Base-by-base conservation (phyloP, 139 green algal genomes). In the Choricystis sp. region DNA sequence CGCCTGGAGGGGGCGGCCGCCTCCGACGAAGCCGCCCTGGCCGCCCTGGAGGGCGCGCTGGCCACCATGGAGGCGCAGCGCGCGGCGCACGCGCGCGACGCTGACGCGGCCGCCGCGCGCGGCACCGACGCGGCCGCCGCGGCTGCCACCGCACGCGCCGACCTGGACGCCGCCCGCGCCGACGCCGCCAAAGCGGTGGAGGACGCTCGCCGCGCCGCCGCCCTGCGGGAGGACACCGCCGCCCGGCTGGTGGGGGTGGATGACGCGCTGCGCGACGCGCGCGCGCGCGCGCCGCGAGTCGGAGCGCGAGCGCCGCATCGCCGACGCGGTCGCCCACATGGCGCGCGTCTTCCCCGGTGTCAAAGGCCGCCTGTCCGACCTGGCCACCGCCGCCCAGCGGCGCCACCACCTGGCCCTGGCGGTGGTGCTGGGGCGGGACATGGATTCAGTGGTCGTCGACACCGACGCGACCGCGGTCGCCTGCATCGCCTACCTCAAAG, bases 371-470 rank as follows among this genome's bases (percentile, higher is more conserved):
- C 69, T 96, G 66, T 81, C 74, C 1, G 80, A 94, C 26, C 78
- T 97, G 64, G 83, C 79, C 31, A 75, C 79, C 49, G 79, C 91
- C 16, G 80, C 75, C 1, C 74, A 91, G 63, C 66, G 71, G 3
- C 79, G 81, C 64, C 96, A 94, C 78, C 81, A 90, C 61, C 61
- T 96, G 61, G 92, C 91, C 3, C 66, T 97, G 59, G 74, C 83
- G 5, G 86, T 95, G 57, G 84, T 80, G 28, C 79, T 96, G 76
- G 87, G 85, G 25, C 72, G 69, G 3, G 71, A 96, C 63, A 83
- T 96, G 69, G 92, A 99, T 76, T 79, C 74, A 9, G 74, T 99
- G 40, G 74, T 97, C 24, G 85, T 95, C 31, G 84, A 95, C 29
- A 84, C 77, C 56, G 68, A 70, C 56, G 72, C 69, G 20, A 85